Evolutionary conservation across 805 yeast species (phyloP).

Genomic region (Zygotorulaspora chibaensis): DNA sequence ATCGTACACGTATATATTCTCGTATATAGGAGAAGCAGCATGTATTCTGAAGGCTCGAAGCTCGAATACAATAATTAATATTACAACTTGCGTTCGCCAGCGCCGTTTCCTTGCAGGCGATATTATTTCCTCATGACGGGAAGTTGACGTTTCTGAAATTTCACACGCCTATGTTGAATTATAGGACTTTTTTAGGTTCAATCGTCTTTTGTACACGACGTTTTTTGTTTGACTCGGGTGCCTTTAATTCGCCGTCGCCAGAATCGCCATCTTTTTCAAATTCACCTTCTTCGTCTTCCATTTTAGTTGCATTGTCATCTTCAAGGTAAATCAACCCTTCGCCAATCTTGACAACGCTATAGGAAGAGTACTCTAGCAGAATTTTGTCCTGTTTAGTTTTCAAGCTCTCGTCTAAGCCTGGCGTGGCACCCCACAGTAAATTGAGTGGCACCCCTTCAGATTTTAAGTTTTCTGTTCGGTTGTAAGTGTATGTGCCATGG

Average conservation of each 20-base stretch:
- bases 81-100: neutral
- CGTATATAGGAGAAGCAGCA: neutral
- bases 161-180: slow-evolving; percentile 3
- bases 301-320: slow-evolving; percentile 14
- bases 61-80: neutral
- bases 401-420: slow-evolving; percentile 16
- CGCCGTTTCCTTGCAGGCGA: slow-evolving; percentile 6
- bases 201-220: neutral
- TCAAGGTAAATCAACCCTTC: slow-evolving; percentile 29
- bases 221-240: neutral
- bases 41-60: neutral
- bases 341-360: slow-evolving; percentile 22
- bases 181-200: neutral
- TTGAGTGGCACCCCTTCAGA: slow-evolving; percentile 27
- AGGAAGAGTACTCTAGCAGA: slow-evolving; percentile 16
- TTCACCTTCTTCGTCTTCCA: slow-evolving; percentile 14
- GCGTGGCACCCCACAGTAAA: slow-evolving; percentile 16
- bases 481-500: slow-evolving; percentile 19
- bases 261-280: neutral
- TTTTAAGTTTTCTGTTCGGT: slow-evolving; percentile 17
- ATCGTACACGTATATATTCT: neutral
- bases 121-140: slow-evolving; percentile 3
- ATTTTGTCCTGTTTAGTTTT: slow-evolving; percentile 19
- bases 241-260: neutral
- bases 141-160: slow-evolving; percentile 9